Conservation (phyloP, 768 basidiomycete genomes). For the Rhodotorula taiwanensis region DNA sequence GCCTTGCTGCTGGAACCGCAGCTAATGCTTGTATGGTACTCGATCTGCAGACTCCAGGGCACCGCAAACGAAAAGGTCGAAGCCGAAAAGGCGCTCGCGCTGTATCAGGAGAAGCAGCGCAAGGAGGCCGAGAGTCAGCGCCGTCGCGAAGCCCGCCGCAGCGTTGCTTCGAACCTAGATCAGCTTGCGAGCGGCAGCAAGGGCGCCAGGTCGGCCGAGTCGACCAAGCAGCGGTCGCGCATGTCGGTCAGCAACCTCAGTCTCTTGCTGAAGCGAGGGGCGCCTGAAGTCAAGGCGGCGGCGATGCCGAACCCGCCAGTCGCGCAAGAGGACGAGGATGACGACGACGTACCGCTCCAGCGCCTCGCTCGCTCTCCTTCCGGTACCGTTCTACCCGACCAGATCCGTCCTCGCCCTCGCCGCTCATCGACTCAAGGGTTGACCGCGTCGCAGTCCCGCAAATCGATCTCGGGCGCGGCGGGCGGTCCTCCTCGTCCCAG, state of each 20-base stretch:
- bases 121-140: slow-evolving; percentile 9
- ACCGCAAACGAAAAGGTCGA: slow-evolving; percentile 11
- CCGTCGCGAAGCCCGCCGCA: slow-evolving; percentile 2
- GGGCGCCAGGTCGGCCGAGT: background rate
- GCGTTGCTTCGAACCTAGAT: slow-evolving; percentile 4
- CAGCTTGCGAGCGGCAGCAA: background rate
- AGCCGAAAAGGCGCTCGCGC: slow-evolving; percentile 5
- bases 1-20: background rate
- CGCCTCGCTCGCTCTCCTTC: background rate
- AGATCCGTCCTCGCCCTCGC: background rate
- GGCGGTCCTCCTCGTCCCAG: background rate
- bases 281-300: background rate
- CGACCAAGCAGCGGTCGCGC: background rate
- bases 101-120: background rate
- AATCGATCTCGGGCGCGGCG: background rate
- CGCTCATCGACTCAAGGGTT: slow-evolving; percentile 1
- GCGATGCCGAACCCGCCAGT: background rate
- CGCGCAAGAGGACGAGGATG: background rate
- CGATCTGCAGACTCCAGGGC: slow-evolving; percentile 10
- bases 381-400: no score
- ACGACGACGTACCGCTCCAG: background rate
- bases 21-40: background rate
- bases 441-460: background rate
- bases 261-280: slow-evolving; percentile 2
- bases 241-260: slow-evolving; percentile 7